phyloP scores from a whole-genome alignment of 2,329 filamentous ascomycete species.

The Pseudogymnoascus verrucosus region DNA sequence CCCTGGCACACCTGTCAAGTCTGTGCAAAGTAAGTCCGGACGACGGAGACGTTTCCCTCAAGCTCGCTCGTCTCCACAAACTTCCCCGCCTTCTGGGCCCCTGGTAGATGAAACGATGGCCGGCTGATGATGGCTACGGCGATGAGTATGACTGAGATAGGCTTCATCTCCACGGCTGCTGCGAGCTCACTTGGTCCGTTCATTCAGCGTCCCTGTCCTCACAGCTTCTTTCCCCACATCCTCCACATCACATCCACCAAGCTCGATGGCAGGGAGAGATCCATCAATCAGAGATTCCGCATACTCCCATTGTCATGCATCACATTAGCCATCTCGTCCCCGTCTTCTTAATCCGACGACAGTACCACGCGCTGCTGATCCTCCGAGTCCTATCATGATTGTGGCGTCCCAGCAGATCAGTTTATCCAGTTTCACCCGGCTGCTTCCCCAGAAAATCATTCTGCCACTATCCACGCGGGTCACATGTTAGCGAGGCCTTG shows the following conservation, averaged over 20 bases:
- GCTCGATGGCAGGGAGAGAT: neutral
- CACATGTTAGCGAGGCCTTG: neutral
- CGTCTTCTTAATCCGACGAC: neutral
- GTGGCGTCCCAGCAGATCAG: neutral
- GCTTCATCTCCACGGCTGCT: neutral
- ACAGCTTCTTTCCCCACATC: neutral
- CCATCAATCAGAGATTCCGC: neutral
- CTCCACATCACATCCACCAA: neutral
- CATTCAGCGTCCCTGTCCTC: neutral
- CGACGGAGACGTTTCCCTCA: neutral
- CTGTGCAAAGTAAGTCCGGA: neutral
- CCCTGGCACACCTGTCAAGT: neutral
- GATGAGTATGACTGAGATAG: neutral
- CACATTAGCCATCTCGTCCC: neutral
- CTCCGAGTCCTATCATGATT: neutral
- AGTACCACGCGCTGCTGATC: neutral
- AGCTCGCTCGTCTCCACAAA: neutral
- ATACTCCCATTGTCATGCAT: neutral
- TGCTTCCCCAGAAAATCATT: neutral
- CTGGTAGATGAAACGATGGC: neutral
- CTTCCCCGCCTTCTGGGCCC: neutral
- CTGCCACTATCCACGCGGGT: neutral
- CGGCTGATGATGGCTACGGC: neutral
- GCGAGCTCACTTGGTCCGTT: neutral
- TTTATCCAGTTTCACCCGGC: neutral